Evolutionary conservation across 108 stramenopile genomes (phyloP).

Genomic region (Cyclotella sp.): DNA sequence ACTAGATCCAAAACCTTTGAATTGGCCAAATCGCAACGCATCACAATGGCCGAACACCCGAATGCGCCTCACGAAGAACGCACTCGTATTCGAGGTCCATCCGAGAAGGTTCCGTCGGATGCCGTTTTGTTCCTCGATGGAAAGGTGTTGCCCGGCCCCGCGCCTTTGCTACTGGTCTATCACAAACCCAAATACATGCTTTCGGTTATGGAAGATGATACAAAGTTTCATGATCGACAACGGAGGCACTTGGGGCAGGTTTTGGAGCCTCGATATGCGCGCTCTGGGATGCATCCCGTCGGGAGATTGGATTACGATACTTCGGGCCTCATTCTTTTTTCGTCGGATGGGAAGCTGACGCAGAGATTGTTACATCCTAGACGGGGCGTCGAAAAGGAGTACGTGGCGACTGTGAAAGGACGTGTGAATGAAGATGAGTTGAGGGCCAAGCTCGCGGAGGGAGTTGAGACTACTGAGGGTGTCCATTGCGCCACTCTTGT

Average conservation of each 20-base stretch:
- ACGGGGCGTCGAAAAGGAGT: constrained; percentile 79
- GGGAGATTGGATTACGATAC: constrained; percentile 90
- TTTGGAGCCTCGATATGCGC: constrained; percentile 41
- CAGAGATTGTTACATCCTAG: constrained; percentile 82
- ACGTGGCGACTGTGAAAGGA: constrained; percentile 77
- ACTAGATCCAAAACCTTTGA: constrained; percentile 75
- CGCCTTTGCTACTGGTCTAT: constrained; percentile 72
- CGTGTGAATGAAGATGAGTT: constrained; percentile 58
- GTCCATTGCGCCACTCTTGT: constrained; percentile 64
- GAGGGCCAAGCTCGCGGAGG: constrained; percentile 54
- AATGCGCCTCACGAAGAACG: constrained; percentile 40
- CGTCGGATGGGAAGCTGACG: constrained; percentile 75
- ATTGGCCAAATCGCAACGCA: constrained; percentile 64
- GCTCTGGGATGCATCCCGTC: constrained; percentile 79
- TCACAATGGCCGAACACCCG: constrained; percentile 38
- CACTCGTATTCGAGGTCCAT: constrained; percentile 58
- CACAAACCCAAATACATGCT: constrained; percentile 89
- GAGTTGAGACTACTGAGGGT: constrained; percentile 76
- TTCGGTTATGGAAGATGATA: constrained; percentile 74
- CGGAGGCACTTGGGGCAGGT: constrained; percentile 53
- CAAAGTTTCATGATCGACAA: constrained; percentile 52
- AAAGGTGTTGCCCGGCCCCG: constrained; percentile 61
- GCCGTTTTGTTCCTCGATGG: constrained; percentile 70
- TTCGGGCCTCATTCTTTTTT: constrained; percentile 81
- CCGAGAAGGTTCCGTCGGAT: constrained; percentile 68